Base-by-base conservation (phyloP, 805 yeast species). In the Candida michaelii region DNA sequence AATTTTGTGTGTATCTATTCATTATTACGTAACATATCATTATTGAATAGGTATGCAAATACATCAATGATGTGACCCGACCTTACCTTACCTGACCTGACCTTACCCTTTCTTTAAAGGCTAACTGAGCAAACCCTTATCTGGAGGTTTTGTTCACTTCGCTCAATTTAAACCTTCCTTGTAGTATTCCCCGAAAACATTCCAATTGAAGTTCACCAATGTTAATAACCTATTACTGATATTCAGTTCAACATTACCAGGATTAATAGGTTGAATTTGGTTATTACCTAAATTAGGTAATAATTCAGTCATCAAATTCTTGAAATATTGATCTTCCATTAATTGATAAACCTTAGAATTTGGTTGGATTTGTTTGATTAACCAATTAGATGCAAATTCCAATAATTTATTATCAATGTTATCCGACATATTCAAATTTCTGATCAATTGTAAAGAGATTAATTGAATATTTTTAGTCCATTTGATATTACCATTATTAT, bases 321-420 rank as follows among this genome's bases (percentile, higher is more conserved):
- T 72, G 61, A 82, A 80, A 13, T 80, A 73, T 49, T 82, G 79
- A 29, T 73, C 72, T 62, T 88, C 96, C 74, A 89, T 71, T 37
- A 87, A 71, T 5, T 83, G 82, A 58, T 88, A 88, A 30, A 88
- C 85, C 39, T 78, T 82, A 6, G 91, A 81, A 46, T 71, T 71
- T 37, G 96, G 96, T 63, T 88, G 96, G 10, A 90, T 84, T 63
- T 89, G 95, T 57, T 83, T 86, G 37, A 85, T 71, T 35, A 89
- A 71, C 96, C 96, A 88, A 50, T 82, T 78, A 59, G 79, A 79
- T 32, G 85, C 79, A 59, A 88, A 84, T 40, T 75, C 79, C 34
- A 79, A 69, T 53, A 71, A 53, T 13, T 60, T 49, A 44, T 74
- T 75, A 0, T 39, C 45, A 43, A 43, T 40, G 3, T 38, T 6